These are phyloP conservation scores for Globisporangium mamillatum DNA, from an alignment of 352 stramenopile genomes.

Conservation along the genomic window DNA sequence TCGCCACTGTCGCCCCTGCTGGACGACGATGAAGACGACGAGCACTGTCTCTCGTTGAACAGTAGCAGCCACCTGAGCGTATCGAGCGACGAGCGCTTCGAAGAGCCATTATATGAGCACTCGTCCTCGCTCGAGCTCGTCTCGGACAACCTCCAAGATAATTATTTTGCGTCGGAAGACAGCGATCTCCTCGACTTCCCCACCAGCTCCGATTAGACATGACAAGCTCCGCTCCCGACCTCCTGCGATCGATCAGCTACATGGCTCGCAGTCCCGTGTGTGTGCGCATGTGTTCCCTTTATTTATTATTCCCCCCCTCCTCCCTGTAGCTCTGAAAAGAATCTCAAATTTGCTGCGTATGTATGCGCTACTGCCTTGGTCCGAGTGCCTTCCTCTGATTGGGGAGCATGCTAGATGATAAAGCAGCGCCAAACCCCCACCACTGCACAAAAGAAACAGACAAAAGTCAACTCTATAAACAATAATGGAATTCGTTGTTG, in stretches of 20 bases:
- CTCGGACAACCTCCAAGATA: constrained; percentile 75
- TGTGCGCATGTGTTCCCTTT: constrained; percentile 21
- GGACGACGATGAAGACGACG: constrained; percentile 47
- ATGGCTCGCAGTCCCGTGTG: constrained; percentile 13
- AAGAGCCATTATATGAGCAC: constrained; percentile 24
- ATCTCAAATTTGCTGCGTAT: constrained; percentile 14
- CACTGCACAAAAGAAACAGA: constrained; percentile 5
- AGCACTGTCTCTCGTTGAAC: constrained; percentile 18
- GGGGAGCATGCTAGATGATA: neutral
- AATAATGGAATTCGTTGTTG: constrained; percentile 16
- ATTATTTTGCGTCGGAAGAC: constrained; percentile 65
- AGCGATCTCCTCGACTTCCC: constrained; percentile 68
- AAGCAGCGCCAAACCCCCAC: neutral
- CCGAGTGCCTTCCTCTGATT: neutral
- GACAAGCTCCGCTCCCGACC: neutral
- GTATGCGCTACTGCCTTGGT: constrained; percentile 8
- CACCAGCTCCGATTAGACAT: constrained; percentile 13
- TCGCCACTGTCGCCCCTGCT: constrained; percentile 46
- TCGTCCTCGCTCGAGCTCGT: constrained; percentile 60
- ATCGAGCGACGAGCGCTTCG: constrained; percentile 25
- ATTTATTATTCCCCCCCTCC: constrained; percentile 25
- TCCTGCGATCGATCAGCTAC: constrained; percentile 1
- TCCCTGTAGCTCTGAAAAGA: constrained; percentile 11
- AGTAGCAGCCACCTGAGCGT: constrained; percentile 6
- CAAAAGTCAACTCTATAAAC: constrained; percentile 13